Base-by-base conservation (phyloP, 305 asterid species). In the Andrographis paniculata region DNA sequence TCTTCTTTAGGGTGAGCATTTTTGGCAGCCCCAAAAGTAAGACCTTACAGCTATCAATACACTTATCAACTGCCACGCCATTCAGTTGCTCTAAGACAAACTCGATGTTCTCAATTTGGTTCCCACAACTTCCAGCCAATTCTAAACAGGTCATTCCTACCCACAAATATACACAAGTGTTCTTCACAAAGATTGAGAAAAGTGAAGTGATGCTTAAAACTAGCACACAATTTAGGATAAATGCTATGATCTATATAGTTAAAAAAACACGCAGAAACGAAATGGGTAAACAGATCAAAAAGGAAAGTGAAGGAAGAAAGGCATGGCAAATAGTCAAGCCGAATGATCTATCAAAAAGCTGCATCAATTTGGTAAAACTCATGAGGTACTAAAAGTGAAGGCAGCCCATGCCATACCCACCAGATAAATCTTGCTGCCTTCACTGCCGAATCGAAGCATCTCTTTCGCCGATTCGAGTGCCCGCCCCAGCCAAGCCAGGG, bases 361-460 rank as follows among this genome's bases (percentile, higher is more conserved):
- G 28, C n/a, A 24, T 22, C 9, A 47, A 60, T 12, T 30, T 41
- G 21, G 30, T 4, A 30, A 33, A 53, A 30, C 38, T 14, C 42
- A 28, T 27, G 8, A 50, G 47, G 40, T 30, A 38, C 42, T 17
- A 9, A 8, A 39, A 54, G 28, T 42, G 58, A 58, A 17, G 43
- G 23, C n/a, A n/a, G n/a, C n/a, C n/a, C n/a, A n/a, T n/a, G n/a
- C n/a, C 62, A 60, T 66, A 60, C 89, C 53, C 53, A 87, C 96
- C 78, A 87, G 75, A 64, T 70, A 87, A 66, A 87, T 84, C 66
- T 83, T 78, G 72, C 96, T 87, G 52, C 91, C 97, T 53, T 84
- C 76, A 27, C 79, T 64, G 7, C 97, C 95, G 30, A 87, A 87
- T 20, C 68, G 75, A 48, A 87, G 97, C 76, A 87, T 49, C 53